Evolutionary conservation across 768 basidiomycete genomes (phyloP).

Genomic region (Coprinopsis sp.): DNA sequence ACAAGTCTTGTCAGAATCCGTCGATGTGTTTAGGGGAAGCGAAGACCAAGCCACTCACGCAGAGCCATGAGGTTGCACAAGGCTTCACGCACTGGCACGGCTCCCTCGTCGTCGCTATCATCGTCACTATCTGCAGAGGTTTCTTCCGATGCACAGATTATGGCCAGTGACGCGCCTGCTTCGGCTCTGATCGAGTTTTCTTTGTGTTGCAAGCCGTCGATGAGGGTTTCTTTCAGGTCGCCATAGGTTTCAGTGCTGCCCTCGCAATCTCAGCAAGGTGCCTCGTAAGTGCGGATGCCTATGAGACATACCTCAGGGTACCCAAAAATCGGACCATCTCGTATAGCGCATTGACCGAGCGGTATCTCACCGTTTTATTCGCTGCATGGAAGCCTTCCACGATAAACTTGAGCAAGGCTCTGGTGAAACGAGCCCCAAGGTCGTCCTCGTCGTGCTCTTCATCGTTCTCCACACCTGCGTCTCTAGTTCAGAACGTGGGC

Average conservation of each 20-base stretch:
- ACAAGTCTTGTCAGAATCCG: neutral
- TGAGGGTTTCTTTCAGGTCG: constrained; percentile 53
- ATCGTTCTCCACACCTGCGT: constrained; percentile 31
- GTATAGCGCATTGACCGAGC: constrained; percentile 70
- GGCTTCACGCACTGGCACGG: neutral
- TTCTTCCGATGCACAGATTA: constrained; percentile 70
- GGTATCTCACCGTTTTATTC: constrained; percentile 82
- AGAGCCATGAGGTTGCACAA: neutral
- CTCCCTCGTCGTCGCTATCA: constrained; percentile 25
- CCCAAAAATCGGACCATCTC: constrained; percentile 79
- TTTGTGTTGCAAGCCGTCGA: constrained; percentile 76
- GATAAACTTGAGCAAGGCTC: constrained; percentile 59
- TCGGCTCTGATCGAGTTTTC: constrained; percentile 74
- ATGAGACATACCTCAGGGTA: constrained; percentile 70
- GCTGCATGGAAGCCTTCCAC: constrained; percentile 78
- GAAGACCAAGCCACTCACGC: neutral
- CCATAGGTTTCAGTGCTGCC: constrained; percentile 75
- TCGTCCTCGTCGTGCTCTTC: constrained; percentile 50
- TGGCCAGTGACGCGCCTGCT: constrained; percentile 74
- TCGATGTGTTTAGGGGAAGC: neutral
- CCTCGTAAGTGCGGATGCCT: neutral
- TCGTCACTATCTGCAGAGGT: constrained; percentile 44
- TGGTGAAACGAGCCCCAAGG: constrained; percentile 64
- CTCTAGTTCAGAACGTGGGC: constrained; percentile 28
- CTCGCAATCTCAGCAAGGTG: constrained; percentile 1